These are phyloP conservation scores for Kregervanrija fluxuum DNA, from an alignment of 805 yeast genomes.

Conservation along the genomic window DNA sequence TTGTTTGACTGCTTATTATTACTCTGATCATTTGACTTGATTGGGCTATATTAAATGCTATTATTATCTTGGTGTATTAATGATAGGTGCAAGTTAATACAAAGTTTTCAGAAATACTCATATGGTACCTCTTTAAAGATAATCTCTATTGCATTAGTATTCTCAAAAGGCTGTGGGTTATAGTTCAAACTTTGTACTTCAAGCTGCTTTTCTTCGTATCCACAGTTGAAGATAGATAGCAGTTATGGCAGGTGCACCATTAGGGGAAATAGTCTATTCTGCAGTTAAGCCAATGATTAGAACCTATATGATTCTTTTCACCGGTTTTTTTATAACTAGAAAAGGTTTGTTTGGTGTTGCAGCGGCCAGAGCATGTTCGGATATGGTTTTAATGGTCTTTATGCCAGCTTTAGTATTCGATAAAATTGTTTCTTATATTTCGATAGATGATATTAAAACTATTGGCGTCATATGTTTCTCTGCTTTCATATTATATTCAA, in stretches of 20 bases:
- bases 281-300: conserved; percentile 73
- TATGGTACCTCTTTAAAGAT: no score
- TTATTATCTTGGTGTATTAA: no score
- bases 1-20: no score
- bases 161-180: no score
- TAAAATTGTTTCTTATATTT: conserved; percentile 53
- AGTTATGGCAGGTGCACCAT: conserved; percentile 12
- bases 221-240: neutral
- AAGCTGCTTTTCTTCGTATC: no score
- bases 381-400: conserved; percentile 51
- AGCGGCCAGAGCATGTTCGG: conserved; percentile 57
- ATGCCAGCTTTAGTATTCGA: conserved; percentile 63
- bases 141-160: no score
- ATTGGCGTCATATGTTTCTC: conserved; percentile 57
- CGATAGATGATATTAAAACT: conserved; percentile 57
- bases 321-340: conserved; percentile 59
- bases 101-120: no score
- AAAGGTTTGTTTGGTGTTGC: conserved; percentile 53
- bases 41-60: no score
- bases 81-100: no score
- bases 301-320: conserved; percentile 60
- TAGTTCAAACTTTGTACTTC: neutral
- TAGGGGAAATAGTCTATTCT: conserved; percentile 28
- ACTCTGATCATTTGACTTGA: no score
- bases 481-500: conserved; percentile 41